Base-by-base conservation (phyloP, 305 asterid species). In the Withania somnifera region DNA sequence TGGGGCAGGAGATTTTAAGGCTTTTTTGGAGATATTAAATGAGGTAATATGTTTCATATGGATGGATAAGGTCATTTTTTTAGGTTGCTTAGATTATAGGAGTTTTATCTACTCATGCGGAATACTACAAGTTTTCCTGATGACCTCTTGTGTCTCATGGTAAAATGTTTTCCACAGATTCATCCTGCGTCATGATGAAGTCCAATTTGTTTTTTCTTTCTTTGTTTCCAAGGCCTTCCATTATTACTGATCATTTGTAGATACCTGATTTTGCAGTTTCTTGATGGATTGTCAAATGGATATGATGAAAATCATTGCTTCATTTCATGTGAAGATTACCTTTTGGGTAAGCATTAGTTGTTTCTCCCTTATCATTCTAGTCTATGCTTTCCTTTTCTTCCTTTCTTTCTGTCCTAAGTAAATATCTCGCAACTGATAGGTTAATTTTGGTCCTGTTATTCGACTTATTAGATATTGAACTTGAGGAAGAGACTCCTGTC, bases 301-400 rank as follows among this genome's bases (percentile, higher is more conserved):
- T 63, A 10, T 26, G 47, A 80, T n/a, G 83, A 53, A 26, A 71
- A 82, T 40, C 4, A 60, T 82, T 15, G 53, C 80, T 26, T 19
- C 15, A 78, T 53, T 82, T 64, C 64, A 82, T 82, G 81, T 28
- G 71, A 82, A 82, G 76, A 82, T 76, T 82, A 71, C 60, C 75
- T 73, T 60, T 45, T 82, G 81, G 84, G 84, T 82, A 42, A 38
- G 38, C 22, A 61, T 36, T 45, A 13, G 32, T 17, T 53, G n/a
- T 28, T 0, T 34, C 13, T 79, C 28, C 22, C 3, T 3, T 57
- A 22, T 36, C 68, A 67, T 19, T 7, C 32, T 4, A 1, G 45
- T 57, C 47, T 26, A 53, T 3, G 58, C 50, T 28, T 81, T 71
- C 45, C 19, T 50, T 66, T 81, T 30, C 83, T 28, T 2, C 34